Evolutionary conservation across 2,329 filamentous ascomycete genomes (phyloP), one percentile per base, ranked within the genome.

Genomic region (Ilyonectria mors-panacis): DNA sequence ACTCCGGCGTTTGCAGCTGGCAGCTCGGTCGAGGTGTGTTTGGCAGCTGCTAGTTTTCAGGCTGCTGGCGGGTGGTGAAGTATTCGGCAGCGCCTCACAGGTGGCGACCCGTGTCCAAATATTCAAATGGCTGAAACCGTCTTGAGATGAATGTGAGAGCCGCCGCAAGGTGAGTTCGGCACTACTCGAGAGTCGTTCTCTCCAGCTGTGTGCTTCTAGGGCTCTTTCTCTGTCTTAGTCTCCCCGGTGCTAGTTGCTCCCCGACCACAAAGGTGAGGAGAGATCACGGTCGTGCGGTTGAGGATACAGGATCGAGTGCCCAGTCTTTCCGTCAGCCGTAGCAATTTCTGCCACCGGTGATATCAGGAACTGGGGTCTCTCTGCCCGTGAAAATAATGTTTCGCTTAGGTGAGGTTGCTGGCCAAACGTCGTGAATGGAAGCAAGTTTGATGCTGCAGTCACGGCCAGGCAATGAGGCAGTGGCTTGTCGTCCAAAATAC

Each of bases 1-100:
- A 28, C 28, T 19, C 35, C 30, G 44, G 26, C 13, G 53, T 56
- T 56, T 44, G 53, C 53, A 42, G 35, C 21, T 13, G 44, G 44
- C 45, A 50, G 33, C 13, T 15, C 13, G 19, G 54, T 50, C 42
- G 19, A 59, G 10, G 17, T 35, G 55, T 9, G 28, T 19, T 53
- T 26, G 50, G 8, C 21, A 9, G 45, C 44, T 26, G 56, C 30
- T 21, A 19, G 30, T 15, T n/a, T n/a, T 19, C 39, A 42, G n/a
- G 39, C 39, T 42, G 5, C n/a, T 42, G 13, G 13, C 17, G 13
- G 17, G 39, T 42, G 15, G n/a, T n/a, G 8, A 42, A 2, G 39
- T n/a, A n/a, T 4, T n/a, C 39, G 39, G 15, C 39, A n/a, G 39
- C n/a, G 17, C 39, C 15, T 42, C 15, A 8, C 39, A n/a, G 39